phyloP scores from a whole-genome alignment of 2,329 filamentous ascomycete species.

The Fusarium sp. region DNA sequence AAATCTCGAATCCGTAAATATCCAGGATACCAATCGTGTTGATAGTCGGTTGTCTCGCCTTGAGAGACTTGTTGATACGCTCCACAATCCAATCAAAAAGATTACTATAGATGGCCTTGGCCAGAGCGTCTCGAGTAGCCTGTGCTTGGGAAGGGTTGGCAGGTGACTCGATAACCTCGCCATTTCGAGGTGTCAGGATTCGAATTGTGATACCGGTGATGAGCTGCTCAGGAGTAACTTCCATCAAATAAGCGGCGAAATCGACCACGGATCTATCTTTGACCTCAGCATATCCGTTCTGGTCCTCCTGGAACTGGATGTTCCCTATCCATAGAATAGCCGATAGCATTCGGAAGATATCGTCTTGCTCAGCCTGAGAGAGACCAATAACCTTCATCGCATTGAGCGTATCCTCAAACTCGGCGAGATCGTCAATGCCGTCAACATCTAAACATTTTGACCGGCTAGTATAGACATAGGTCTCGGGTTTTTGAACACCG shows the following conservation, averaged over 20 bases:
- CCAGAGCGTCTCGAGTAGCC: slow-evolving; percentile 88
- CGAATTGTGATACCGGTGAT: slow-evolving; percentile 91
- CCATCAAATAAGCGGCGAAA: slow-evolving; percentile 92
- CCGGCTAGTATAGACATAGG: slow-evolving; percentile 92
- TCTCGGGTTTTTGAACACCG: slow-evolving; percentile 90
- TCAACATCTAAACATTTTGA: slow-evolving; percentile 96
- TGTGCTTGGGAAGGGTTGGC: slow-evolving; percentile 88
- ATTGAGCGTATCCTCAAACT: slow-evolving; percentile 90
- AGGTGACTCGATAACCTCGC: slow-evolving; percentile 78
- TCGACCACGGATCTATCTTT: slow-evolving; percentile 91
- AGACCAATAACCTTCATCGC: slow-evolving; percentile 97
- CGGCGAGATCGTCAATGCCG: slow-evolving; percentile 90
- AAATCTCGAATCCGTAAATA: slow-evolving; percentile 99
- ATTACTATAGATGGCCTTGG: slow-evolving; percentile 97
- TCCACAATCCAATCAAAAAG: slow-evolving; percentile 99
- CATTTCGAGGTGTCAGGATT: slow-evolving; percentile 77
- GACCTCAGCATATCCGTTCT: slow-evolving; percentile 88
- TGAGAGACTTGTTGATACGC: slow-evolving; percentile 88
- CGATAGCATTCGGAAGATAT: slow-evolving; percentile 95
- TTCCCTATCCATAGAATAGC: slow-evolving; percentile 96
- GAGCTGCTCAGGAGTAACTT: slow-evolving; percentile 84
- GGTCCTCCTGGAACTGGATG: slow-evolving; percentile 89
- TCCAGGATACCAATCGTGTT: slow-evolving; percentile 97
- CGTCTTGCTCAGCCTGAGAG: slow-evolving; percentile 88
- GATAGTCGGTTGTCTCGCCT: slow-evolving; percentile 78